phyloP scores from a whole-genome alignment of 257 asterid species.

The Solanum pimpinellifolium region DNA sequence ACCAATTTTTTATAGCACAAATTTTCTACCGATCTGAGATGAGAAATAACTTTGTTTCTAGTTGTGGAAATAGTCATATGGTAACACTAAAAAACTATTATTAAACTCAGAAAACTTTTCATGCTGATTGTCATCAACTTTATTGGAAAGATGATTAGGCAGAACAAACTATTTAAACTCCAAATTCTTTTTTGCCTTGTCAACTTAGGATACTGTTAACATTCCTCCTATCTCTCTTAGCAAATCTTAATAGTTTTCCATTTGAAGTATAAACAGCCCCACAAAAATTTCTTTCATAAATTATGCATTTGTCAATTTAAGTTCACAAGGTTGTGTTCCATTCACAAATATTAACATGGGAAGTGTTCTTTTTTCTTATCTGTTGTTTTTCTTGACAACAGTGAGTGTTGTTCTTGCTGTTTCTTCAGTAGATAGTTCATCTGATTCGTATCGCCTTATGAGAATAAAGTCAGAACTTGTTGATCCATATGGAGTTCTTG shows the following conservation, averaged over 20 bases:
- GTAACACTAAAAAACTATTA: background rate
- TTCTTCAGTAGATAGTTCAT: constrained; percentile 11
- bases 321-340: background rate
- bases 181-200: background rate
- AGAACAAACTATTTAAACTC: constrained; percentile 37
- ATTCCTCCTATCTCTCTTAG: constrained; percentile 5
- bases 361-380: constrained; percentile 16
- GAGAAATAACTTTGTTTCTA: background rate
- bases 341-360: constrained; percentile 22
- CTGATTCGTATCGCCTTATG: constrained; percentile 49
- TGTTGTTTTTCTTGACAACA: constrained; percentile 29
- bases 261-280: background rate
- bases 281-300: background rate
- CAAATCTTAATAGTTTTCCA: background rate
- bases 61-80: constrained; percentile 5
- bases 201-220: background rate
- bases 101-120: constrained; percentile 4
- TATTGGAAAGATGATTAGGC: constrained; percentile 15
- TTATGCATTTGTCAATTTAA: background rate
- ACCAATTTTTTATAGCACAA: background rate
- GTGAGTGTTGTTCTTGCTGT: constrained; percentile 15
- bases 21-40: background rate
- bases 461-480: constrained; percentile 46
- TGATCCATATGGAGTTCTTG: constrained; percentile 47
- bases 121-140: constrained; percentile 3